A percentile compares a stretch with the other conserved stretches of the same genome.
Evolutionary conservation across 208 protist species (phyloP).

Genomic region (Wallacemonas sp.): DNA sequence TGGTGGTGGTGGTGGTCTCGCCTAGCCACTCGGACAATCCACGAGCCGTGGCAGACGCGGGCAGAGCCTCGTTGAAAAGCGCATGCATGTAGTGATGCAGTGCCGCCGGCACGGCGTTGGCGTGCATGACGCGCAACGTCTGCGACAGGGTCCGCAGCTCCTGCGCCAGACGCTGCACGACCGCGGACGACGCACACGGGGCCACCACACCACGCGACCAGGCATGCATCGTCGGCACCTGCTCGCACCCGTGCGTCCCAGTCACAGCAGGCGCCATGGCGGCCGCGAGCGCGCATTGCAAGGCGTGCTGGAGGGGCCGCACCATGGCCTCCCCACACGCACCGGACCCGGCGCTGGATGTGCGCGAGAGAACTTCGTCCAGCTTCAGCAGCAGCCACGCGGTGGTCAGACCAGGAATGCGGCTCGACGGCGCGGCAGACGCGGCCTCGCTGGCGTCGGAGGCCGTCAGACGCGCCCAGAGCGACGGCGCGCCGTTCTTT

Average conservation of each 20-base stretch:
- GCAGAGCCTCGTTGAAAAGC: conserved; percentile 25
- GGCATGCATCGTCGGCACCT: too few species aligned
- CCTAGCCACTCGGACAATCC: conserved; percentile 1
- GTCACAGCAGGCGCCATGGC: too few species aligned
- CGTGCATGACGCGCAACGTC: conserved; percentile 23
- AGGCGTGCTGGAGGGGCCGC: too few species aligned
- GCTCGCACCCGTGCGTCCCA: too few species aligned
- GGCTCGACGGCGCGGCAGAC: background rate
- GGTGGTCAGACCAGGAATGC: background rate
- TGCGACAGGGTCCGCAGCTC: conserved; percentile 25
- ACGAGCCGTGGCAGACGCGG: background rate
- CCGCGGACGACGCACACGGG: background rate
- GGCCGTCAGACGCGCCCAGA: background rate
- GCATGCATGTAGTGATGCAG: conserved; percentile 31
- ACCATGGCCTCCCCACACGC: too few species aligned
- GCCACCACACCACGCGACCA: conserved; percentile 3
- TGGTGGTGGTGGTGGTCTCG: too few species aligned
- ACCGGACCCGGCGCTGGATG: background rate
- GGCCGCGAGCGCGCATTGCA: too few species aligned
- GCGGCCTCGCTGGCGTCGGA: background rate
- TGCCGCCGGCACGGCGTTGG: conserved; percentile 8
- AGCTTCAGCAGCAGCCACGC: conserved; percentile 13
- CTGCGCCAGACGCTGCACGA: conserved; percentile 19
- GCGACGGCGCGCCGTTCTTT: background rate
- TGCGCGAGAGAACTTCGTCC: background rate